Evolutionary conservation across 2,329 filamentous ascomycete species (phyloP).

Genomic region (Plenodomus tracheiphilus): DNA sequence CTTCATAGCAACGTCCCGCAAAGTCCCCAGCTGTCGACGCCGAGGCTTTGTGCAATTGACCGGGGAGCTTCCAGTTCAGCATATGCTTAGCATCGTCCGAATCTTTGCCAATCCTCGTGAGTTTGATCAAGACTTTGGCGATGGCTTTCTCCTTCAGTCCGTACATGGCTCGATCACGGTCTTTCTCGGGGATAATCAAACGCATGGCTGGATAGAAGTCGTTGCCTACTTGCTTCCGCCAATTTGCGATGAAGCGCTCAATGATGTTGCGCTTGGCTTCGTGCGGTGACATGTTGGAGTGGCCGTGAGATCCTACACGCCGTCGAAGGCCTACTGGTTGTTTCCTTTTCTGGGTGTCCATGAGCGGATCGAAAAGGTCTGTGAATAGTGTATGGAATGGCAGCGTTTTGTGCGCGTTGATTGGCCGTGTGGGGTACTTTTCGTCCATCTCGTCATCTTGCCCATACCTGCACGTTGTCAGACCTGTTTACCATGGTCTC

Average conservation of each 20-base stretch:
- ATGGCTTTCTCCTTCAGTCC: constrained; percentile 92
- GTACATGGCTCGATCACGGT: constrained; percentile 89
- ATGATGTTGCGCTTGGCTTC: constrained; percentile 82
- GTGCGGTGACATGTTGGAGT: constrained; percentile 66
- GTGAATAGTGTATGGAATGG: constrained; percentile 79
- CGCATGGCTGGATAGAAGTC: constrained; percentile 94
- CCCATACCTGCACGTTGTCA: constrained; percentile 38
- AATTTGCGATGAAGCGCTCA: constrained; percentile 80
- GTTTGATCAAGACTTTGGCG: constrained; percentile 85
- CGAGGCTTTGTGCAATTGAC: constrained; percentile 51
- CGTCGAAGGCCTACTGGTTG: constrained; percentile 58
- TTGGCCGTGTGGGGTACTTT: constrained; percentile 75
- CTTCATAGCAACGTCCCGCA: constrained; percentile 83
- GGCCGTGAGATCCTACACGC: constrained; percentile 64
- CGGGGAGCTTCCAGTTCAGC: constrained; percentile 89
- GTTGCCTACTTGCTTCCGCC: constrained; percentile 84
- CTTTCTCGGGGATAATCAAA: constrained; percentile 89
- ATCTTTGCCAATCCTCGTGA: constrained; percentile 88
- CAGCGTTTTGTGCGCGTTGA: constrained; percentile 77
- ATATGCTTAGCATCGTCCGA: constrained; percentile 86
- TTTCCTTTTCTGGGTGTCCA: constrained; percentile 75
- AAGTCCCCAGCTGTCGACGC: constrained; percentile 81
- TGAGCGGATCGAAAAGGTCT: constrained; percentile 78
- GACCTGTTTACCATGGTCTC: no score
- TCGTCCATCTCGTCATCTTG: constrained; percentile 53